These are phyloP conservation scores for Solioccasus polychromus DNA, from an alignment of 768 basidiomycete species.

Conservation along the genomic window DNA sequence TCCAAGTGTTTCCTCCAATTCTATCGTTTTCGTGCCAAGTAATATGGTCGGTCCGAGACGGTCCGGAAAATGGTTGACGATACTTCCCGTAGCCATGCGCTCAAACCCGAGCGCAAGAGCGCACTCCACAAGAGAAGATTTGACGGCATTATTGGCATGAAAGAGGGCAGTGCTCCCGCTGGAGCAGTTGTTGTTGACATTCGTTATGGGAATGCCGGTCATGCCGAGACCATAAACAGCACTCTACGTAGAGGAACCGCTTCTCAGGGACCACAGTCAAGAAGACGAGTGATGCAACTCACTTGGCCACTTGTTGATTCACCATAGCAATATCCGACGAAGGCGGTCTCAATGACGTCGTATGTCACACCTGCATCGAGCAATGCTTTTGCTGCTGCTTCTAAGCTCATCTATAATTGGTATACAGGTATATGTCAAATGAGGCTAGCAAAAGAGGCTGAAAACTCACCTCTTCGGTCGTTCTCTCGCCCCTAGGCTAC, in stretches of 20 bases:
- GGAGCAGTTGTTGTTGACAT: constrained; percentile 84
- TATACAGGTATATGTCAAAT: background rate
- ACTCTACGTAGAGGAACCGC: constrained; percentile 39
- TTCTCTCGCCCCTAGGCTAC: constrained; percentile 62
- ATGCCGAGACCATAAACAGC: constrained; percentile 77
- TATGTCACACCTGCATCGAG: constrained; percentile 86
- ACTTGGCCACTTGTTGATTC: constrained; percentile 77
- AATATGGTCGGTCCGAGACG: constrained; percentile 43
- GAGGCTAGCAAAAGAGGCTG: background rate
- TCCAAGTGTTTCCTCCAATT: constrained; percentile 47
- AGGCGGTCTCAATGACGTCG: constrained; percentile 67
- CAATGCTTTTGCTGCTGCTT: constrained; percentile 81
- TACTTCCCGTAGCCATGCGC: constrained; percentile 71
- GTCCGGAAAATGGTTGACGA: constrained; percentile 60
- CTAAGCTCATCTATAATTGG: constrained; percentile 24
- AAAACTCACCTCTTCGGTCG: constrained; percentile 60
- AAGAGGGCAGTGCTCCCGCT: constrained; percentile 75
- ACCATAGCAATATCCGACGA: constrained; percentile 73
- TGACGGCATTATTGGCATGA: constrained; percentile 65
- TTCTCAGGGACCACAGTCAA: background rate
- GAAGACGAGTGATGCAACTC: constrained; percentile 1
- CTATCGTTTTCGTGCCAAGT: constrained; percentile 39
- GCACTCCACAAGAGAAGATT: constrained; percentile 65
- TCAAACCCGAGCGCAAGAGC: constrained; percentile 82
- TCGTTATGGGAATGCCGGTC: constrained; percentile 77